phyloP scores from a whole-genome alignment of 1,284 basidiomycete genomes.

The Pulchroboletus neoregius region DNA sequence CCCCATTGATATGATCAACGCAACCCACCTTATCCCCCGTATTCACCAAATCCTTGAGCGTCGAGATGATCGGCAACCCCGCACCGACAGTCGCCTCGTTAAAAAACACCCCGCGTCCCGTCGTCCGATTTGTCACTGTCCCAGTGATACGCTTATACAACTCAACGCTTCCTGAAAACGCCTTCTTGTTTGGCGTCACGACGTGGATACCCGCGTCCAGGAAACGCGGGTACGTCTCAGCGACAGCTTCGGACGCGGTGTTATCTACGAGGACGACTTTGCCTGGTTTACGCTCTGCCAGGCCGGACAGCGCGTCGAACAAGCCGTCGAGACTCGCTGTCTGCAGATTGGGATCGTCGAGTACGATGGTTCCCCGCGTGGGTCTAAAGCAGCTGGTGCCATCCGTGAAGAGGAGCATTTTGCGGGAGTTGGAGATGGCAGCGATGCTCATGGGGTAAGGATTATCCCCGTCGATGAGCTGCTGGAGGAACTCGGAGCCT shows the following conservation, averaged over 20 bases:
- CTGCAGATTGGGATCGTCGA: constrained; percentile 40
- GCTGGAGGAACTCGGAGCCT: constrained; percentile 77
- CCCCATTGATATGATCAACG: not conserved
- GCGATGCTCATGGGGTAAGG: constrained; percentile 69
- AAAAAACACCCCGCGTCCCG: constrained; percentile 67
- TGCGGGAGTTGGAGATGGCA: constrained; percentile 75
- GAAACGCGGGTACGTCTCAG: constrained; percentile 80
- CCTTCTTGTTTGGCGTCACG: constrained; percentile 98
- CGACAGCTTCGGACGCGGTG: constrained; percentile 85
- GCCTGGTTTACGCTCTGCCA: constrained; percentile 36
- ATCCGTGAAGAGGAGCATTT: constrained; percentile 57
- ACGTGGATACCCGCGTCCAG: constrained; percentile 80
- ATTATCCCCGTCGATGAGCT: constrained; percentile 56
- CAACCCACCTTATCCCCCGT: constrained; percentile 83
- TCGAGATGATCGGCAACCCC: constrained; percentile 89
- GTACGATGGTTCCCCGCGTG: constrained; percentile 42
- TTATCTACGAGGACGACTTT: constrained; percentile 89
- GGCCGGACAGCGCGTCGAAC: constrained; percentile 34
- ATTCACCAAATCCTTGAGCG: constrained; percentile 85
- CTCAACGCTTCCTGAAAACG: constrained; percentile 72
- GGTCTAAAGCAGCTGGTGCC: constrained; percentile 39
- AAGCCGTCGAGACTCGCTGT: constrained; percentile 41
- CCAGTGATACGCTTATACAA: constrained; percentile 72
- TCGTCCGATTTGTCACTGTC: constrained; percentile 26
- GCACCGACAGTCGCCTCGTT: constrained; percentile 97